Conservation (phyloP, 2,329 filamentous ascomycete genomes). For the Hirsutella thompsonii region DNA sequence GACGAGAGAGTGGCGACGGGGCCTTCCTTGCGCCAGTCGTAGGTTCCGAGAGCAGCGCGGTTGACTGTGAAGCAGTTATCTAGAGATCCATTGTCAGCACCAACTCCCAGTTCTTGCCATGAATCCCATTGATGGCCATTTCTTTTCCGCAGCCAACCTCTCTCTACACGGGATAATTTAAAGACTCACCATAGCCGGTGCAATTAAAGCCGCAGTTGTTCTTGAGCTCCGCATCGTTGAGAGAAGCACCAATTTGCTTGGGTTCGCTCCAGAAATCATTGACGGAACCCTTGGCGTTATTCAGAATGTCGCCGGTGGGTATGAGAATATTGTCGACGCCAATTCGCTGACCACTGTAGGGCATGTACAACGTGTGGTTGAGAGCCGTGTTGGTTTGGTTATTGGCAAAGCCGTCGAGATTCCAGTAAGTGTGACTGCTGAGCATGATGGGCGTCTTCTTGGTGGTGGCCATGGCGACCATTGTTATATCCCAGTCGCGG, state of each 20-base stretch:
- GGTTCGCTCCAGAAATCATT: conserved; percentile 75
- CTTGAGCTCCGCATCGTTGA: conserved; percentile 45
- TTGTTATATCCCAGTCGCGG: conserved; percentile 59
- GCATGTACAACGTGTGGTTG: conserved; percentile 62
- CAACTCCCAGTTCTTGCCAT: too few species aligned
- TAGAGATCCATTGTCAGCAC: conserved; percentile 9
- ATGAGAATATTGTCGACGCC: conserved; percentile 59
- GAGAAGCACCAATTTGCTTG: conserved; percentile 65
- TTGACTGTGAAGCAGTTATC: conserved; percentile 60
- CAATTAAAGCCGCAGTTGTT: conserved; percentile 74
- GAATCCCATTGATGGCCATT: too few species aligned
- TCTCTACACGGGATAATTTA: too few species aligned
- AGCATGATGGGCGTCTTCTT: conserved; percentile 77
- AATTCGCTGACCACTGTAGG: conserved; percentile 58
- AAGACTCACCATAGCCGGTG: conserved; percentile 61
- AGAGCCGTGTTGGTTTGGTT: conserved; percentile 50
- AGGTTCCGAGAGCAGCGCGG: conserved; percentile 40
- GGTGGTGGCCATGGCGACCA: conserved; percentile 56
- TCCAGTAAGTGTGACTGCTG: conserved; percentile 66
- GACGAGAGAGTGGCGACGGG: conserved; percentile 57
- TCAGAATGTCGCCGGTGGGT: conserved; percentile 62
- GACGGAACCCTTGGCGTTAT: conserved; percentile 52
- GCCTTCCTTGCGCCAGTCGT: conserved; percentile 48
- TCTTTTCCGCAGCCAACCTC: too few species aligned
- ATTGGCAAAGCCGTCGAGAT: conserved; percentile 68